These are phyloP conservation scores for Microcos paniculata DNA, from an alignment of 345 rosid species.

Conservation along the genomic window DNA sequence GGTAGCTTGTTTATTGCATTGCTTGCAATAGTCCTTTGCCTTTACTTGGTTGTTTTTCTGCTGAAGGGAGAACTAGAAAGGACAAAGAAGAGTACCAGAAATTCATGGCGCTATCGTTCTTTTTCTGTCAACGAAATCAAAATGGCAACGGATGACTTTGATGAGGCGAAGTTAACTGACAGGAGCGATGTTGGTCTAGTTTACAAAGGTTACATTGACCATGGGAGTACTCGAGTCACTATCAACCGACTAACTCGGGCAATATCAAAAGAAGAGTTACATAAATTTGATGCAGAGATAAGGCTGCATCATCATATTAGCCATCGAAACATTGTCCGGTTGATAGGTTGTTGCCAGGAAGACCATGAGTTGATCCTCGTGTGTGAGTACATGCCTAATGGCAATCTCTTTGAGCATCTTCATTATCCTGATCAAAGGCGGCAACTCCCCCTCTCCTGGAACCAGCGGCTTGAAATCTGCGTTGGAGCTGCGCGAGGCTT, in stretches of 20 bases:
- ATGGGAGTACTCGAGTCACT: conserved; percentile 25
- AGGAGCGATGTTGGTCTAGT: conserved; percentile 39
- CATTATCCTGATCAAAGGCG: conserved; percentile 26
- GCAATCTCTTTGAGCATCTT: conserved; percentile 34
- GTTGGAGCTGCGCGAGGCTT: conserved; percentile 40
- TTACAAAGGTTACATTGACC: conserved; percentile 36
- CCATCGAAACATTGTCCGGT: neutral
- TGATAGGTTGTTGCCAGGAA: conserved; percentile 14
- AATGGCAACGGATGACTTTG: conserved; percentile 30
- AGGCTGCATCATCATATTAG: neutral
- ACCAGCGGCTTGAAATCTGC: conserved; percentile 36
- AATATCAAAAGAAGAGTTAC: neutral
- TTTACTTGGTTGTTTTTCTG: neutral
- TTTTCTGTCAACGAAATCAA: conserved; percentile 2
- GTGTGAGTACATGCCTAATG: conserved; percentile 42
- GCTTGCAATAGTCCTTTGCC: neutral
- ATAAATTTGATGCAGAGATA: conserved; percentile 6
- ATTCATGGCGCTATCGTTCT: neutral
- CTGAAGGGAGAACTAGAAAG: neutral
- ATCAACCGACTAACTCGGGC: conserved; percentile 22
- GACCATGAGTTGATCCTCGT: conserved; percentile 3
- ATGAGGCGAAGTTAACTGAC: conserved; percentile 30
- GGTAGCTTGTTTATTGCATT: neutral
- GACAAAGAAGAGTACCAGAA: neutral
- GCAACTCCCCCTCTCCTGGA: conserved; percentile 37